phyloP scores from a whole-genome alignment of 352 stramenopile genomes.

The Phytopythium helicoides region DNA sequence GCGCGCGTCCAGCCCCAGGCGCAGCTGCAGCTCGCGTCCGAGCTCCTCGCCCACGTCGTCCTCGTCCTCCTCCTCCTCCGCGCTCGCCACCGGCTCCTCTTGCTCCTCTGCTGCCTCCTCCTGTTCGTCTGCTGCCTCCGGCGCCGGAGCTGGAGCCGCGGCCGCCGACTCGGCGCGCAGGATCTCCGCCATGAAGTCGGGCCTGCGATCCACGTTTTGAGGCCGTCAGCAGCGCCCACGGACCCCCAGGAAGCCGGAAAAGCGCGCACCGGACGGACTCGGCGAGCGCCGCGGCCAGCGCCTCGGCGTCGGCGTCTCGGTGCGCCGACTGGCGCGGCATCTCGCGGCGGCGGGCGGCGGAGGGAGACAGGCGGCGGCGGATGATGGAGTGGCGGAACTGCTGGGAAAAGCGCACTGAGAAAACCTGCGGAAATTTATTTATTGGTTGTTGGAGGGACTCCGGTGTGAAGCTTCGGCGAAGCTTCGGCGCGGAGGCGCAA shows the following conservation, averaged over 20 bases:
- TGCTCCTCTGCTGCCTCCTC: conserved; percentile 10
- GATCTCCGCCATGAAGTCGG: conserved; percentile 70
- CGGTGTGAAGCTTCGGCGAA: conserved; percentile 17
- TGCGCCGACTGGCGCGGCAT: conserved; percentile 16
- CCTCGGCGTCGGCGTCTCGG: conserved; percentile 69
- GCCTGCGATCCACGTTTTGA: conserved; percentile 19
- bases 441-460: neutral
- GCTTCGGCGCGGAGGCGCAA: conserved; percentile 2
- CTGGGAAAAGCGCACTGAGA: no score
- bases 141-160: no score
- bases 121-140: conserved; percentile 5
- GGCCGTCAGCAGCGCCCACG: neutral
- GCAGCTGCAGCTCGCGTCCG: neutral
- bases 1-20: conserved; percentile 3
- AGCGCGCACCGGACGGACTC: conserved; percentile 54
- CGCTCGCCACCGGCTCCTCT: neutral
- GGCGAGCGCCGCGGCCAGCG: conserved; percentile 57
- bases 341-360: conserved; percentile 13
- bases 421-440: conserved; percentile 3
- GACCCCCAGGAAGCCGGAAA: neutral
- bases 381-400: no score
- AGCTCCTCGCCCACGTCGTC: conserved; percentile 16
- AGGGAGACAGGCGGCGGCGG: neutral
- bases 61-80: conserved; percentile 16
- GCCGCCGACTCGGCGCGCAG: conserved; percentile 43